Conservation (phyloP, 176 grass and related monocot species). For the Oryza glaberrima region DNA sequence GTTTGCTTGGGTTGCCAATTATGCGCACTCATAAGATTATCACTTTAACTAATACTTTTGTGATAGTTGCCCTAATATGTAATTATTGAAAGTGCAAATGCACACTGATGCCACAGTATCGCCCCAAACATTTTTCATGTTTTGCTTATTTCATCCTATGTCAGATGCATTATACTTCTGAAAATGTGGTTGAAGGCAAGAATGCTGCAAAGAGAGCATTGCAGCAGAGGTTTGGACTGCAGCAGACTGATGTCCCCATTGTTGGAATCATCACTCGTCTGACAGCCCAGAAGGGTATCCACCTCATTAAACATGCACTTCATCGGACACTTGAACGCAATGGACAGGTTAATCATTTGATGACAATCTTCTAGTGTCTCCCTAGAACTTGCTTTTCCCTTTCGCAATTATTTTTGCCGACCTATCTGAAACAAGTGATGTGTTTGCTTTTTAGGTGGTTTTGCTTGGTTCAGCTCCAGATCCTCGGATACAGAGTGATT, state of each 20-base stretch:
- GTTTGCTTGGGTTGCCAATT: not conserved
- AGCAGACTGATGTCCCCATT: constrained; percentile 67
- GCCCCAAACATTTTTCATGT: not conserved
- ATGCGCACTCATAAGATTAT: not conserved
- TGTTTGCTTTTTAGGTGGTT: constrained; percentile 65
- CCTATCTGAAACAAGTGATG: not conserved
- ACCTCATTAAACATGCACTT: constrained; percentile 96
- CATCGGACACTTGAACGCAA: constrained; percentile 65
- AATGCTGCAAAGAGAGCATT: constrained; percentile 81
- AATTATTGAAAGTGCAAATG: not conserved
- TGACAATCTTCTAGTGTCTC: not conserved
- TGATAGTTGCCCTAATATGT: not conserved
- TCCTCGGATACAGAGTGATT: constrained; percentile 77
- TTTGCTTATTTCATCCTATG: constrained; percentile 20
- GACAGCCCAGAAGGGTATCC: constrained; percentile 95
- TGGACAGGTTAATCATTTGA: constrained; percentile 67
- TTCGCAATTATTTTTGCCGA: not conserved
- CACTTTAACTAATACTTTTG: not conserved
- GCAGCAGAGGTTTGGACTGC: constrained; percentile 80
- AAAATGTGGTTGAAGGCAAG: constrained; percentile 90
- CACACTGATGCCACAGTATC: not conserved
- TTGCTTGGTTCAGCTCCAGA: constrained; percentile 91
- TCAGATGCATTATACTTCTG: constrained; percentile 78
- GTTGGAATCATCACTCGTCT: constrained; percentile 88
- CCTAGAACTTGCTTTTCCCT: not conserved